Percentiles rank a stretch among this genome's conserved stretches.
Conservation (phyloP, 228 moss, liverwort and hornwort genomes). For the Sphagnum magellanicum region DNA sequence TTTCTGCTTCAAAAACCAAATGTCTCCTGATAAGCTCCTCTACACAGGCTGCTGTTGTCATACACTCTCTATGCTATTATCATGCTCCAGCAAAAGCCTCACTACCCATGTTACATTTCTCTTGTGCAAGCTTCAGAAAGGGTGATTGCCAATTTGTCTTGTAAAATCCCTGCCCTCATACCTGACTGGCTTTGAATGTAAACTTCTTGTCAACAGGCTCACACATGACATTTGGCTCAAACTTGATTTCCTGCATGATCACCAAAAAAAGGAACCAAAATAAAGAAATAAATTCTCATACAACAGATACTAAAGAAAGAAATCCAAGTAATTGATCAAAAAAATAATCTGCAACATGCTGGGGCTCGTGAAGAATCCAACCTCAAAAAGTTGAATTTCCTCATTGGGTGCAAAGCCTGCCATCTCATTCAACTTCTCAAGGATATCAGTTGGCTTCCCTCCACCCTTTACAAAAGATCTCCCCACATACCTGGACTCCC, state of each 20-base stretch:
- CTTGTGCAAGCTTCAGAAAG: neutral
- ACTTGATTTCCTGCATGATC: conserved; percentile 80
- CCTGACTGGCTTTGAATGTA: conserved; percentile 85
- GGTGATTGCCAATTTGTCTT: too few species aligned
- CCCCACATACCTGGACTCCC: conserved; percentile 62
- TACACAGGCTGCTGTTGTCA: neutral
- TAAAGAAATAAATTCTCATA: neutral
- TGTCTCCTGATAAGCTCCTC: too few species aligned
- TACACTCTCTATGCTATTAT: neutral
- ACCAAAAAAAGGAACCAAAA: neutral
- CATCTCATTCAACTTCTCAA: conserved; percentile 85
- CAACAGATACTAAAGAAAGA: neutral
- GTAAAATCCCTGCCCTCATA: conserved; percentile 6
- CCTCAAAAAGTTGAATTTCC: conserved; percentile 81
- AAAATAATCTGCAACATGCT: too few species aligned
- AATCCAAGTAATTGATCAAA: neutral
- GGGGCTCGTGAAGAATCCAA: conserved; percentile 2
- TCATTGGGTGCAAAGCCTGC: conserved; percentile 67
- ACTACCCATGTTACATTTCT: neutral
- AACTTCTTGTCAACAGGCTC: conserved; percentile 89
- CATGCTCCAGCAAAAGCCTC: neutral
- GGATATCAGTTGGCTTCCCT: conserved; percentile 71
- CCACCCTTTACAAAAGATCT: conserved; percentile 84
- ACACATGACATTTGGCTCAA: conserved; percentile 94
- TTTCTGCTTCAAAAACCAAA: too few species aligned